Percentiles rank a stretch among this genome's conserved stretches.
Evolutionary conservation across 2,329 filamentous ascomycete genomes (phyloP).

Genomic region (Exophiala bonariae): DNA sequence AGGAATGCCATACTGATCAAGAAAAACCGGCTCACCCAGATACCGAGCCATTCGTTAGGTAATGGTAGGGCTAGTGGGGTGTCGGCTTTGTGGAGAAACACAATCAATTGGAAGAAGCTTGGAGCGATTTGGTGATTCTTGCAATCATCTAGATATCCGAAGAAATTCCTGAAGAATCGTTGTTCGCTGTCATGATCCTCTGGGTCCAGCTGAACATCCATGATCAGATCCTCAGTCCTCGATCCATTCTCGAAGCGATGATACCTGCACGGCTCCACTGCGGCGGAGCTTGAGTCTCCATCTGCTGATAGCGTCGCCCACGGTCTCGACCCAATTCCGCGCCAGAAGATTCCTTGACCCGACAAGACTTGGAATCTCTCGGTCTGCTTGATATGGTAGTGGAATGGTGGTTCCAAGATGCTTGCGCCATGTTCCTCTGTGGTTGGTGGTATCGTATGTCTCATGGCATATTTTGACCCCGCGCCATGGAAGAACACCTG

Average conservation of each 20-base stretch:
- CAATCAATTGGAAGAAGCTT: slow-evolving; percentile 29
- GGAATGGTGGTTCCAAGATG: slow-evolving; percentile 28
- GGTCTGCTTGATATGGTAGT: slow-evolving; percentile 29
- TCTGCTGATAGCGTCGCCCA: slow-evolving; percentile 17
- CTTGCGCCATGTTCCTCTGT: slow-evolving; percentile 10
- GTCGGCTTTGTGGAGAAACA: slow-evolving; percentile 27
- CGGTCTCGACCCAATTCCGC: slow-evolving; percentile 15
- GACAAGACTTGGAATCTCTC: slow-evolving; percentile 25
- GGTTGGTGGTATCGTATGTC: slow-evolving; percentile 24
- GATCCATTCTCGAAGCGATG: slow-evolving; percentile 30
- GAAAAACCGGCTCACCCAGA: slow-evolving; percentile 14
- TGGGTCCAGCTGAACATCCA: slow-evolving; percentile 27
- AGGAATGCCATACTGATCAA: slow-evolving; percentile 12
- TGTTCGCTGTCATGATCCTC: slow-evolving; percentile 27
- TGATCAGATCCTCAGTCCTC: slow-evolving; percentile 20
- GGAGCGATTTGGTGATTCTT: slow-evolving; percentile 16
- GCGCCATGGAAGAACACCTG: slow-evolving; percentile 22
- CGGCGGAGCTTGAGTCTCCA: slow-evolving; percentile 13
- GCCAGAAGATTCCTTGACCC: slow-evolving; percentile 24
- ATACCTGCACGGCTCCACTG: slow-evolving; percentile 15
- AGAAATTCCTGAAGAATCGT: slow-evolving; percentile 31
- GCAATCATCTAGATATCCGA: slow-evolving; percentile 31
- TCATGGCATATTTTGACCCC: slow-evolving; percentile 25
- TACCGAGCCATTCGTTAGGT: slow-evolving; percentile 13
- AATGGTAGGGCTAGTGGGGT: slow-evolving; percentile 27